Conservation (phyloP, 192 early-diverging fungal species). For the Coemansia sp. region DNA sequence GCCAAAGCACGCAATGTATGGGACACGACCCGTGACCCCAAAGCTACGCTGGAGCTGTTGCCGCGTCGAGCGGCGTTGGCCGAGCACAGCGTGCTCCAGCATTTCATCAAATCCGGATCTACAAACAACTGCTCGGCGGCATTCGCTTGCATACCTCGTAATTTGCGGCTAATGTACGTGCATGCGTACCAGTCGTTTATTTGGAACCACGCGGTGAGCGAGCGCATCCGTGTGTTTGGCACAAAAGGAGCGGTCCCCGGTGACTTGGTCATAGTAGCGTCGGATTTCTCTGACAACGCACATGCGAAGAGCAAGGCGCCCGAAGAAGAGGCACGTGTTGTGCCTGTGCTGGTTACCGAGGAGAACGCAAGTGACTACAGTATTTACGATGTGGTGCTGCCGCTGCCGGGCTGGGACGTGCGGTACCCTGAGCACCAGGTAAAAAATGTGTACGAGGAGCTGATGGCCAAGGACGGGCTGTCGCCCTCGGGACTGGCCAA, state of each 20-base stretch:
- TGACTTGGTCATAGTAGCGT: conserved; percentile 71
- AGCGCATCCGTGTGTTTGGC: conserved; percentile 70
- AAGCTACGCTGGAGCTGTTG: conserved; percentile 59
- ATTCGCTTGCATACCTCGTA: conserved; percentile 72
- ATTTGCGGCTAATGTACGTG: conserved; percentile 86
- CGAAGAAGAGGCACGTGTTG: background rate
- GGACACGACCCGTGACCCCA: conserved; percentile 60
- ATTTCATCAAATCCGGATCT: conserved; percentile 53
- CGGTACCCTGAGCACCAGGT: conserved; percentile 79
- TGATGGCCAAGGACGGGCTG: conserved; percentile 73
- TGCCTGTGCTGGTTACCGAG: conserved; percentile 60
- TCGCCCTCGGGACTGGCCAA: conserved; percentile 62
- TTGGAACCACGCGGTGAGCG: conserved; percentile 86
- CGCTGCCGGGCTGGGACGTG: conserved; percentile 78
- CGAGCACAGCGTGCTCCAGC: conserved; percentile 68
- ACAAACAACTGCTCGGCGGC: conserved; percentile 59
- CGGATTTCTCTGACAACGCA: background rate
- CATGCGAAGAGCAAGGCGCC: conserved; percentile 15
- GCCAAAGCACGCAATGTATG: conserved; percentile 67
- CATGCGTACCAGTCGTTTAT: conserved; percentile 95
- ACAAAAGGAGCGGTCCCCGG: conserved; percentile 65
- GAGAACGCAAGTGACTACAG: conserved; percentile 68
- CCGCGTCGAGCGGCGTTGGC: conserved; percentile 64
- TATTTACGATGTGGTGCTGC: conserved; percentile 89
- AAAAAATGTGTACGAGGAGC: conserved; percentile 58